These are phyloP conservation scores for Echria macrotheca DNA, from an alignment of 495 filamentous ascomycete species.

Conservation along the genomic window DNA sequence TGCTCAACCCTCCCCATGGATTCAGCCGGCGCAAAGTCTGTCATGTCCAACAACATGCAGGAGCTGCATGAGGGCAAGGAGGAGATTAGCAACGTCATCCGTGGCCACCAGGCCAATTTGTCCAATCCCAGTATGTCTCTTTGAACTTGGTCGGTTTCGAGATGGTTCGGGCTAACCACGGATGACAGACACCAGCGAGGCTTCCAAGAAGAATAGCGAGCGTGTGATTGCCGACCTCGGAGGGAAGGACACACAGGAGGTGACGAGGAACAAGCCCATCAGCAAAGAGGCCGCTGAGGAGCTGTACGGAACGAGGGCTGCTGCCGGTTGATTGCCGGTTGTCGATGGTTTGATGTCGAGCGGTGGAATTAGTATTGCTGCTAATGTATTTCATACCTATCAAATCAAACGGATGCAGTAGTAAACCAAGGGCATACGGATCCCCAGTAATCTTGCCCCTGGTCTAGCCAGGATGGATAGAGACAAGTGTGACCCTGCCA, in stretches of 20 bases:
- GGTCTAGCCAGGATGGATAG: too few relatives aligned
- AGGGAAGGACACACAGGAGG: slow-evolving; percentile 24
- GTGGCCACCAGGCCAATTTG: slow-evolving; percentile 17
- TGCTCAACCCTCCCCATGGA: slow-evolving; percentile 17
- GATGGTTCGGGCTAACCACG: too few relatives aligned
- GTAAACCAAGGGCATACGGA: too few relatives aligned
- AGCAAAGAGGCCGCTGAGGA: slow-evolving; percentile 28
- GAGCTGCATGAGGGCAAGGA: slow-evolving; percentile 33
- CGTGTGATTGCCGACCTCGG: slow-evolving; percentile 15
- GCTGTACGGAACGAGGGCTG: slow-evolving; percentile 29
- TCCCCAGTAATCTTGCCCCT: too few relatives aligned
- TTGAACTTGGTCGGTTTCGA: not conserved
- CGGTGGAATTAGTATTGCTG: too few relatives aligned
- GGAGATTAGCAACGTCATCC: slow-evolving; percentile 24
- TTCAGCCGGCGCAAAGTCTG: slow-evolving; percentile 33
- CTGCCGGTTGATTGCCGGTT: slow-evolving; percentile 22
- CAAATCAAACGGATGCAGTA: too few relatives aligned
- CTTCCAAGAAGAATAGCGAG: slow-evolving; percentile 17
- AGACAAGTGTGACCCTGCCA: too few relatives aligned
- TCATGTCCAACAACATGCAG: slow-evolving; percentile 36
- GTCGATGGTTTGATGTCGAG: too few relatives aligned
- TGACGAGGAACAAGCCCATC: slow-evolving; percentile 18
- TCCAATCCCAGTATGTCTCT: slow-evolving; percentile 14
- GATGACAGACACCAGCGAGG: slow-evolving; percentile 22
- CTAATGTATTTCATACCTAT: too few relatives aligned